A percentile compares a stretch with the other conserved stretches of the same genome.
Conservation (phyloP, 2,329 filamentous ascomycete genomes). For the Orbilia oligospora region DNA sequence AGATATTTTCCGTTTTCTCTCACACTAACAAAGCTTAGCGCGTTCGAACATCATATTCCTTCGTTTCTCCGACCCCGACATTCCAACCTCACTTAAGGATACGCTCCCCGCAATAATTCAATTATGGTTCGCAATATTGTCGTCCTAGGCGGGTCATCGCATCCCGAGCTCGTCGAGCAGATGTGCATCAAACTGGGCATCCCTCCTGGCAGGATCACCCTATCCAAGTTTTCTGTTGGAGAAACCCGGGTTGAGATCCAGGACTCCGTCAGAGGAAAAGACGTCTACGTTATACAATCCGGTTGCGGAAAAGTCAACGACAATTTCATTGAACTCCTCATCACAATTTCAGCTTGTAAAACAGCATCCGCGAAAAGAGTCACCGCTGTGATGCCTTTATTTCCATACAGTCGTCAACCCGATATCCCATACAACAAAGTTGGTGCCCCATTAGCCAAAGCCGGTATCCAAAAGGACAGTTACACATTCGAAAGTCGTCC, state of each 20-base stretch:
- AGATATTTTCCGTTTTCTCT: neutral
- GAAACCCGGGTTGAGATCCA: conserved; percentile 96
- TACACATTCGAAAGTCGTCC: conserved; percentile 95
- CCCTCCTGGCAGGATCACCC: conserved; percentile 83
- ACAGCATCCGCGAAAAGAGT: conserved; percentile 91
- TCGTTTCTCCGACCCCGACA: neutral
- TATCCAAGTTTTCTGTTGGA: conserved; percentile 93
- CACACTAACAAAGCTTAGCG: neutral
- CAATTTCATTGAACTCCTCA: conserved; percentile 94
- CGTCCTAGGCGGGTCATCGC: conserved; percentile 91
- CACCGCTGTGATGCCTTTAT: conserved; percentile 92
- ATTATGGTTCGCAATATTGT: conserved; percentile 72
- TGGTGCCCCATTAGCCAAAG: conserved; percentile 86
- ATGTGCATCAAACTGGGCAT: conserved; percentile 92
- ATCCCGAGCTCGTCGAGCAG: conserved; percentile 86
- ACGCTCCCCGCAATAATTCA: conserved; percentile 3
- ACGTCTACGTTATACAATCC: conserved; percentile 98
- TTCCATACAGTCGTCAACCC: conserved; percentile 96
- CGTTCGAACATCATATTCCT: neutral
- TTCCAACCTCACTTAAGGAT: neutral
- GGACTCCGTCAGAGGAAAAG: conserved; percentile 96
- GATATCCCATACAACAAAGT: conserved; percentile 97
- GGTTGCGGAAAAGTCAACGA: conserved; percentile 95
- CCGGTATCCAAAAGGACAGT: conserved; percentile 70
- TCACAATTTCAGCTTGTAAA: conserved; percentile 99